A percentile compares a stretch with the other conserved stretches of the same genome.
Evolutionary conservation across 345 rosid species (phyloP).

Genomic region (Theobroma cacao): DNA sequence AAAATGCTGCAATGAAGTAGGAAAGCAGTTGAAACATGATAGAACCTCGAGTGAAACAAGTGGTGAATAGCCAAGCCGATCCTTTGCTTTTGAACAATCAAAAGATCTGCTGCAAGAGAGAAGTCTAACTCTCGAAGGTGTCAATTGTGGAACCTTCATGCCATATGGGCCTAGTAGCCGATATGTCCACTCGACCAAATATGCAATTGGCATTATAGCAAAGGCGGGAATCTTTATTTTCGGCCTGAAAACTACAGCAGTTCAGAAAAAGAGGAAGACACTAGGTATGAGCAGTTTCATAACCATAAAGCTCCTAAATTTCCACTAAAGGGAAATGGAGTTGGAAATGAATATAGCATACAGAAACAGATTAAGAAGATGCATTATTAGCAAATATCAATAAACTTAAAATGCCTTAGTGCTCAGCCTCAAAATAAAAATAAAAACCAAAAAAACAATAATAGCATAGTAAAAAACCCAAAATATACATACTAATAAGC

Average conservation of each 20-base stretch:
- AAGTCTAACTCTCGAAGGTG: constrained; percentile 86
- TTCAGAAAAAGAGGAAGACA: constrained; percentile 22
- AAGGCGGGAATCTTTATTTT: constrained; percentile 75
- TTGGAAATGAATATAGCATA: not conserved
- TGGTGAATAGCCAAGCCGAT: constrained; percentile 77
- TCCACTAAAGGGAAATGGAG: not conserved
- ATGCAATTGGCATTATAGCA: constrained; percentile 80
- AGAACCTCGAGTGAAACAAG: constrained; percentile 77
- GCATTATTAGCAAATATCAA: not conserved
- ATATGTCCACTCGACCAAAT: constrained; percentile 65
- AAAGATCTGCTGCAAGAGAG: constrained; percentile 81
- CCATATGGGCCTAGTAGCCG: constrained; percentile 74
- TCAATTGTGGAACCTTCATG: constrained; percentile 87
- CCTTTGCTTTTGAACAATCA: constrained; percentile 74
- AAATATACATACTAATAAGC: not conserved
- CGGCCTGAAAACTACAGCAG: constrained; percentile 64
- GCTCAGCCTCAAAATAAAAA: not conserved
- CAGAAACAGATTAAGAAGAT: not conserved
- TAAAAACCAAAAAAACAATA: not conserved
- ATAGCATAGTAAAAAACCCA: not conserved
- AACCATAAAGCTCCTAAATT: not conserved
- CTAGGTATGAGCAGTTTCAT: not conserved
- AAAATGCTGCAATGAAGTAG: not conserved
- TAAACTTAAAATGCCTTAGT: not conserved
- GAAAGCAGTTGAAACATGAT: constrained; percentile 20